Percentiles rank a stretch among this genome's conserved stretches.
Conservation (phyloP, 2,329 filamentous ascomycete species). For the Colletotrichum sp. region DNA sequence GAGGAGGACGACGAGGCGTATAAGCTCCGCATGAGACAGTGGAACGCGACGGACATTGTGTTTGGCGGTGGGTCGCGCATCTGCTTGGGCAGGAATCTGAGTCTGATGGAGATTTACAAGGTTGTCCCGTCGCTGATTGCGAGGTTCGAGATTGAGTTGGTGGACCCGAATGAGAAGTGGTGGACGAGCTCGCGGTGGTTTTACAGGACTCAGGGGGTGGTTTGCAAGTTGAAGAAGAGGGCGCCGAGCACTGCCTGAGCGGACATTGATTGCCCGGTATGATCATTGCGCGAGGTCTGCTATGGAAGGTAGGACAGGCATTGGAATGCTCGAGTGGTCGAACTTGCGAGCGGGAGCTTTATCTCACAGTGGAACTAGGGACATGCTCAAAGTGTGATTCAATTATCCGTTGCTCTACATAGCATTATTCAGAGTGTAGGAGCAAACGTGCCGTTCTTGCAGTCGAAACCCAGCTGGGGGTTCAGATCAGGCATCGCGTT, state of each 20-base stretch:
- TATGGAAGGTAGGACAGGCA: too few relatives aligned
- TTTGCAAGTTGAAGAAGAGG: slow-evolving; percentile 22
- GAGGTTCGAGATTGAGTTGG: slow-evolving; percentile 42
- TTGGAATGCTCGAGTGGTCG: neutral
- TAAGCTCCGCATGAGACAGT: slow-evolving; percentile 34
- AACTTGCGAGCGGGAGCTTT: neutral
- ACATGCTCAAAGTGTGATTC: neutral
- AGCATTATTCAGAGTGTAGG: neutral
- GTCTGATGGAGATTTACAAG: slow-evolving; percentile 38
- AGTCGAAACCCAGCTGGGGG: slow-evolving; percentile 36
- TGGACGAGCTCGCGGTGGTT: slow-evolving; percentile 24
- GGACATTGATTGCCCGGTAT: too few relatives aligned
- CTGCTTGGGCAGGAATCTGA: slow-evolving; percentile 42
- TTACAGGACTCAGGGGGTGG: slow-evolving; percentile 19
- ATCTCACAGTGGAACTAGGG: fast-evolving
- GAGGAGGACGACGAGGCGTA: slow-evolving; percentile 36
- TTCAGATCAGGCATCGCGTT: slow-evolving; percentile 36
- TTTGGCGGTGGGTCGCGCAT: slow-evolving; percentile 45
- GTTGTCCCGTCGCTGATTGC: slow-evolving; percentile 46
- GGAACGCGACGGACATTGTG: slow-evolving; percentile 40
- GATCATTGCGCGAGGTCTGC: too few relatives aligned
- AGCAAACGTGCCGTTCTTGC: slow-evolving; percentile 33
- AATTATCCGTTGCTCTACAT: neutral
- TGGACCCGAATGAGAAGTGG: slow-evolving; percentile 27
- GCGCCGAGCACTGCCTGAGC: neutral